Base-by-base conservation (phyloP, 2,329 filamentous ascomycete genomes). In the Incumbomyces delicatus region DNA sequence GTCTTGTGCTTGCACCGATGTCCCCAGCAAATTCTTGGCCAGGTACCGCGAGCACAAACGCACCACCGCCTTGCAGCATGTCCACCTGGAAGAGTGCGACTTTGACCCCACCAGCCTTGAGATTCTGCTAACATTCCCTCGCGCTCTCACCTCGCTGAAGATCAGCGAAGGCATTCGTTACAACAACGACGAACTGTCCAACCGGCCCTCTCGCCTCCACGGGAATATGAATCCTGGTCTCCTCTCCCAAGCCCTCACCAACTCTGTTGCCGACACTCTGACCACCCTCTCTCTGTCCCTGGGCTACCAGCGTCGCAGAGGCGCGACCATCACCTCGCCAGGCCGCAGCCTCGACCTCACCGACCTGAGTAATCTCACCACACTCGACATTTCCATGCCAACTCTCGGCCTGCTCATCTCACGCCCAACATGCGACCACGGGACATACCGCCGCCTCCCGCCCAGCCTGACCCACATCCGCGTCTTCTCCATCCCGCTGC, bases 1-100 rank as follows among this genome's bases (percentile, higher is more conserved):
- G 40, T 57, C 55, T 14, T 57, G 55, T 44, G 54, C 54, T n/a
- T 56, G 54, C 34, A 57, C 54, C 39, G 55, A 57, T 44, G 52
- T 50, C 17, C 44, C 50, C 12, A 38, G 48, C 20, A 44, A 30
- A 37, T 18, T 56, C 20, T 46, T 54, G 13, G 35, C 22, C 17
- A 36, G 46, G 18, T 50, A 52, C 31, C 50, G 53, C 20, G 31
- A 45, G 16, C 33, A 41, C 37, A 44, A 49, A 11, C 49, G 49
- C 27, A 50, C 52, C n/a, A 57, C 54, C 2, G 45, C 47, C 10
- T 50, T 57, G 11, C 51, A 56, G 35, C 43, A 53, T 37, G 39
- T 57, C 10, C 53, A 57, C 39, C 50, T 57, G 31, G 54, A 56
- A 49, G 55, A 57, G 41, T 57, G 55, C 36, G 55, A 57, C 38